Base-by-base conservation (phyloP, 257 asterid species). In the Jacaranda mimosifolia region DNA sequence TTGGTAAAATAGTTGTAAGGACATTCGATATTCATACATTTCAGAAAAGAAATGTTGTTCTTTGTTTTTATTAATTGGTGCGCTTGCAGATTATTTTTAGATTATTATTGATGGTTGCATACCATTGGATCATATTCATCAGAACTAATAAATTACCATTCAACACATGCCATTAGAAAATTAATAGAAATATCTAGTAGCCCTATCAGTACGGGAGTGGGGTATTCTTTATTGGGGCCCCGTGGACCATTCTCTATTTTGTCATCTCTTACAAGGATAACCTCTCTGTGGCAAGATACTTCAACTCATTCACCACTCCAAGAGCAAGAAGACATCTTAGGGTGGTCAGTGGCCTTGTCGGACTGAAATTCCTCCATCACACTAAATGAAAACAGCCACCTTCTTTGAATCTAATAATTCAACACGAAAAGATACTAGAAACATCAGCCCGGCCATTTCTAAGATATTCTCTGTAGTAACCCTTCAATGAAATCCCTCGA, bases 351-450 rank as follows among this genome's bases (percentile, higher is more conserved):
- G 64, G 56, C 73, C 68, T 56, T n/a, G 11, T 46, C 58, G 58
- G 10, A 68, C 39, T 82, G 14, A 70, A 78, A 83, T 75, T 82
- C 88, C 80, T n/a, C 48, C 86, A 48, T 82, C 68, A 55, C 73
- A 57, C 78, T 67, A 82, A 85, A 79, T 83, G 68, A 68, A 75
- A 76, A 67, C 72, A 74, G 85, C 83, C 83, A 78, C 84, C 75
- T 21, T 76, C 19, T 64, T 72, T 77, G 81, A 73, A 65, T 70
- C 57, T 55, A 65, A 77, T 64, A 71, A 49, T 71, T 64, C 70
- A 52, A 26, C 56, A 42, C 55, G 38, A 68, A 5, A 15, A 32
- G 5, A 65, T 35, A 9, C 26, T 35, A 21, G 17, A 78, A 63
- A 66, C 72, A 66, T 55, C 77, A 57, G 32, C 35, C 39, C 2